A percentile compares a stretch with the other conserved stretches of the same genome.
Evolutionary conservation across 208 protist genomes (phyloP).

Genomic region (Crithidia fasciculata): DNA sequence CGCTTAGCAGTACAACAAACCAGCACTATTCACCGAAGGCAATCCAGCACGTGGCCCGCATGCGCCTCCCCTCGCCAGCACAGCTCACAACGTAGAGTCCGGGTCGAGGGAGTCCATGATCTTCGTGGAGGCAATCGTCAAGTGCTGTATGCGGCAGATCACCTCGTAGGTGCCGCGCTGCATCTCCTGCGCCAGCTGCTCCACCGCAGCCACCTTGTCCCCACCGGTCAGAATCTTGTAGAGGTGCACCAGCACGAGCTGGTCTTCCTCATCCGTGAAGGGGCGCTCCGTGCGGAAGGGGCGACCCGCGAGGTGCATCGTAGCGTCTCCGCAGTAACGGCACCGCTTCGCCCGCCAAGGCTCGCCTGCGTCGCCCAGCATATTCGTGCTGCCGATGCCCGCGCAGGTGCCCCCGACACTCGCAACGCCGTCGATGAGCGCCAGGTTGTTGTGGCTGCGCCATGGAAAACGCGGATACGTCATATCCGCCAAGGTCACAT

Average conservation of each 20-base stretch:
- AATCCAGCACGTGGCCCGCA: background rate
- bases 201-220: constrained; percentile 72
- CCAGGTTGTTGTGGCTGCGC: constrained; percentile 67
- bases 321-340: constrained; percentile 62
- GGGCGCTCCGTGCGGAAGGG: constrained; percentile 42
- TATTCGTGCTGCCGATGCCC: constrained; percentile 65
- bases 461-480: constrained; percentile 58
- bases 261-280: constrained; percentile 73
- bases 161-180: constrained; percentile 70
- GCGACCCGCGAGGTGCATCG: constrained; percentile 56
- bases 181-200: constrained; percentile 68
- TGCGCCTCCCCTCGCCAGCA: background rate
- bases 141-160: constrained; percentile 71
- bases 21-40: background rate
- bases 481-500: constrained; percentile 40
- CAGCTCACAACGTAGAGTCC: background rate
- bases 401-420: constrained; percentile 75
- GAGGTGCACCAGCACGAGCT: constrained; percentile 67
- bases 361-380: constrained; percentile 11
- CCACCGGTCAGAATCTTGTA: constrained; percentile 67
- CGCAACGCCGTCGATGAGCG: constrained; percentile 81
- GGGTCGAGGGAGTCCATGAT: constrained; percentile 51
- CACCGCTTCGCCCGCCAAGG: constrained; percentile 28
- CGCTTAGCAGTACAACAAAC: no score
- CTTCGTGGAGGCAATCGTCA: constrained; percentile 73